These are phyloP conservation scores for Pascua sp. DNA, from an alignment of 1,284 basidiomycete species.

Conservation along the genomic window DNA sequence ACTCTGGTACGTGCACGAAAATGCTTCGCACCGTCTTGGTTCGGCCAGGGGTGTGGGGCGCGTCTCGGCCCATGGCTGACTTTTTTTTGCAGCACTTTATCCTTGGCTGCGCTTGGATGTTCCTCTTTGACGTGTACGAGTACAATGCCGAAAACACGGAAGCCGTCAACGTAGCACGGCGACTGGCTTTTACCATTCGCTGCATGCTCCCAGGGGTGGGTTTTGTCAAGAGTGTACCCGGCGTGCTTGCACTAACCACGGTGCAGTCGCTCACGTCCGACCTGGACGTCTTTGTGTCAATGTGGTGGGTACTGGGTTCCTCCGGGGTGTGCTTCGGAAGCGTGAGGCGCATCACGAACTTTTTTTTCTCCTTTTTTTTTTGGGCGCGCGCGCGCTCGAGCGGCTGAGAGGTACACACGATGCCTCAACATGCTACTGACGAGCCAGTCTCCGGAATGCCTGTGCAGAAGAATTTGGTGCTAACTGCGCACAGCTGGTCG, in stretches of 20 bases:
- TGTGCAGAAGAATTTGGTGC: background rate
- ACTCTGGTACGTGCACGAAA: slow-evolving; percentile 25
- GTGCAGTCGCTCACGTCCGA: background rate
- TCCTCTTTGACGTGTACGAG: slow-evolving; percentile 37
- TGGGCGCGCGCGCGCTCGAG: too few relatives aligned
- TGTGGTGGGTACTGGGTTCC: slow-evolving; percentile 27
- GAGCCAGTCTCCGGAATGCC: too few relatives aligned
- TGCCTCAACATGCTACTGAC: too few relatives aligned
- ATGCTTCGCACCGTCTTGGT: too few relatives aligned
- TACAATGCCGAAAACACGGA: slow-evolving; percentile 31
- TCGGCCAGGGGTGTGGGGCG: too few relatives aligned
- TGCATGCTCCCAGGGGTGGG: slow-evolving; percentile 12
- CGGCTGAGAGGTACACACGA: too few relatives aligned
- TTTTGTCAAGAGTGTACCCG: background rate
- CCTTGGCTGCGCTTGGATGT: slow-evolving; percentile 44
- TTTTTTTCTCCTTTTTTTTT: too few relatives aligned
- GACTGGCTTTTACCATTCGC: slow-evolving; percentile 22
- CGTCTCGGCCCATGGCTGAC: background rate
- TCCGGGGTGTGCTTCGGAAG: background rate
- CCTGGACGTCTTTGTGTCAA: slow-evolving; percentile 36
- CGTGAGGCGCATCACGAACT: background rate
- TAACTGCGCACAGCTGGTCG: slow-evolving; percentile 25
- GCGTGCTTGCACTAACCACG: background rate
- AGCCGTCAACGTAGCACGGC: slow-evolving; percentile 32
- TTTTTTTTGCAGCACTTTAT: slow-evolving; percentile 29